phyloP scores from a whole-genome alignment of 169 alveolate genomes.

The Babesia gibsoni region DNA sequence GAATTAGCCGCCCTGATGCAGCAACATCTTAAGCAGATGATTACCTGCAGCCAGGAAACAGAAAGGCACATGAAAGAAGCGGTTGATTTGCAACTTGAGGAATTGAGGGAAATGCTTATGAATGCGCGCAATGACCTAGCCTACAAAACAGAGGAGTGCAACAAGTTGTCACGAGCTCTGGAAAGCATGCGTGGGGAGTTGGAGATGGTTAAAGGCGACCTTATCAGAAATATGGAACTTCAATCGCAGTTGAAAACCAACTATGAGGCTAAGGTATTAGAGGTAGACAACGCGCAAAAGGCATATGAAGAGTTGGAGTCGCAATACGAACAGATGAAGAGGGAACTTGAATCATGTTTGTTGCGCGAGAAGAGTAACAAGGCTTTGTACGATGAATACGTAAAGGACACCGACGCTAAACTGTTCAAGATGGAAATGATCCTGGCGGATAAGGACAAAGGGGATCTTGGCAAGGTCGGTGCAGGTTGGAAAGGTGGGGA shows the following conservation, averaged over 20 bases:
- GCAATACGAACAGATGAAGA: slow-evolving; percentile 1
- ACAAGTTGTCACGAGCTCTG: slow-evolving; percentile 1
- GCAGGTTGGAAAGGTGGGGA: background rate
- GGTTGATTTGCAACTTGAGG: slow-evolving; percentile 24
- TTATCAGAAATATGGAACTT: background rate
- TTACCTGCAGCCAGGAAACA: slow-evolving; percentile 16
- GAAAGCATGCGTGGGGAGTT: slow-evolving; percentile 11
- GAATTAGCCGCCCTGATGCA: slow-evolving; percentile 4
- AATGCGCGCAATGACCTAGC: slow-evolving; percentile 17
- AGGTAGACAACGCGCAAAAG: background rate
- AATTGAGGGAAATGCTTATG: slow-evolving; percentile 36
- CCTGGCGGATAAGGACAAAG: background rate
- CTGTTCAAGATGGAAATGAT: slow-evolving; percentile 6
- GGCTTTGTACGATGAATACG: slow-evolving; percentile 12
- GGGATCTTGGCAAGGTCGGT: background rate
- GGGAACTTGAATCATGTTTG: background rate
- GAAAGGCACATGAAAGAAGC: slow-evolving; percentile 28
- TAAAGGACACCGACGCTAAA: slow-evolving; percentile 4
- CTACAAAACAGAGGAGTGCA: slow-evolving; percentile 30
- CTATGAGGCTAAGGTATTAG: background rate
- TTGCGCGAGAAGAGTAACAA: background rate
- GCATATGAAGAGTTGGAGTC: background rate
- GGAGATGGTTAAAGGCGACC: slow-evolving; percentile 9
- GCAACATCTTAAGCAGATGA: slow-evolving; percentile 4
- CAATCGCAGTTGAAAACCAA: background rate